Base-by-base conservation (phyloP, 768 basidiomycete species). In the Podaxis mareebaensis region DNA sequence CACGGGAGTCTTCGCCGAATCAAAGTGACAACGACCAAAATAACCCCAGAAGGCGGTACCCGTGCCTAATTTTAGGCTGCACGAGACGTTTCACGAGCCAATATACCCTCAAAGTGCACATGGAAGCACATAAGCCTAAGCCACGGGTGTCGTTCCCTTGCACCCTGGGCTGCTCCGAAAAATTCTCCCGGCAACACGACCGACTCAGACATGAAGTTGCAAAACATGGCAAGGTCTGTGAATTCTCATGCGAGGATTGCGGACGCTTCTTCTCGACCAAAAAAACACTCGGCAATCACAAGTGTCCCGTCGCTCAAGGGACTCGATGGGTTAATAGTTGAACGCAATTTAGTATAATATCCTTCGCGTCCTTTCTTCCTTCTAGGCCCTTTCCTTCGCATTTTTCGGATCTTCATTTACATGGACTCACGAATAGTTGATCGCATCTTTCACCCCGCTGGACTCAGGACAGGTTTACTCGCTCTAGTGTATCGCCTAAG, bases 181-280 rank as follows among this genome's bases (percentile, higher is more conserved):
- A 76, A 10, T 86, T 86, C 70, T 85, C 83, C 36, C 73, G 84
- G 55, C 83, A 84, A 62, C 84, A 86, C 65, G 84, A 86, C 64
- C 74, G 83, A 38, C 77, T 86, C 12, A 78, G 84, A 58, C 84
- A 86, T 63, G 84, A 86, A 69, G 83, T 86, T 4, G 80, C 81
- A 8, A 83, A 86, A 68, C 84, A 86, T 64, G 81, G 81, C 13
- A 84, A 83, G 67, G 66, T 84, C 49, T 86, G 84, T 73, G 83
- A 85, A 65, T 84, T 82, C 68, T 71, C 73, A 1, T 86, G 84
- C 66, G 75, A 78, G 10, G 79, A 80, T 1, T 86, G 84, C 63
- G 78, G 80, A 17, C 74, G 83, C 11, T 84, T 85, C 70, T 86
- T 85, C 70, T 84, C 83, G 11, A 77, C 81, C 2, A 75, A 78